These are phyloP conservation scores for Colletotrichum incanum DNA, from an alignment of 2,329 filamentous ascomycete genomes.

Conservation along the genomic window DNA sequence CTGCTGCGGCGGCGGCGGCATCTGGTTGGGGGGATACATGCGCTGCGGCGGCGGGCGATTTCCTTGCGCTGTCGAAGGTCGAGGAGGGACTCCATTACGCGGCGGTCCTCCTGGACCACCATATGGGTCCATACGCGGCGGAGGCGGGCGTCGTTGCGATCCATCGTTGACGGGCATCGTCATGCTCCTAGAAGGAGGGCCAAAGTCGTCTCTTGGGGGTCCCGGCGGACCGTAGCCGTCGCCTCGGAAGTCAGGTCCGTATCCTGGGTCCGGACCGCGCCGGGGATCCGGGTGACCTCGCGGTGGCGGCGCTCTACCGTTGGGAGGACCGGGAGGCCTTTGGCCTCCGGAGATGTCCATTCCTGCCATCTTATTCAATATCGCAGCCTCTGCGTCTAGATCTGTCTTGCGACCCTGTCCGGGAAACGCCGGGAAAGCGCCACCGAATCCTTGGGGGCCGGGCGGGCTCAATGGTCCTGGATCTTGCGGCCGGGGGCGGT, in stretches of 20 bases:
- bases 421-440: slow-evolving; percentile 60
- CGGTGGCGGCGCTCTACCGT: slow-evolving; percentile 51
- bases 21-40: slow-evolving; percentile 64
- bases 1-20: slow-evolving; percentile 50
- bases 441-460: slow-evolving; percentile 47
- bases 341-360: slow-evolving; percentile 54
- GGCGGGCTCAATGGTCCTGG: slow-evolving; percentile 51
- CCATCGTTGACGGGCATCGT: slow-evolving; percentile 71
- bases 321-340: slow-evolving; percentile 28
- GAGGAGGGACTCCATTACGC: slow-evolving; percentile 63
- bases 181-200: slow-evolving; percentile 70
- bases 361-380: slow-evolving; percentile 59
- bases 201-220: slow-evolving; percentile 60
- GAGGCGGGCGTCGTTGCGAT: slow-evolving; percentile 56
- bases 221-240: slow-evolving; percentile 54
- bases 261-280: slow-evolving; percentile 49
- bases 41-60: slow-evolving; percentile 69
- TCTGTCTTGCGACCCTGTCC: slow-evolving; percentile 58
- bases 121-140: slow-evolving; percentile 58
- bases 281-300: slow-evolving; percentile 50
- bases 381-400: slow-evolving; percentile 58
- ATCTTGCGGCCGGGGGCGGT: slow-evolving; percentile 52
- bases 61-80: slow-evolving; percentile 70
- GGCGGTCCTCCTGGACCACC: slow-evolving; percentile 51
- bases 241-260: slow-evolving; percentile 55